phyloP scores from a whole-genome alignment of 768 basidiomycete genomes.

The Tubosaeta sp. region DNA sequence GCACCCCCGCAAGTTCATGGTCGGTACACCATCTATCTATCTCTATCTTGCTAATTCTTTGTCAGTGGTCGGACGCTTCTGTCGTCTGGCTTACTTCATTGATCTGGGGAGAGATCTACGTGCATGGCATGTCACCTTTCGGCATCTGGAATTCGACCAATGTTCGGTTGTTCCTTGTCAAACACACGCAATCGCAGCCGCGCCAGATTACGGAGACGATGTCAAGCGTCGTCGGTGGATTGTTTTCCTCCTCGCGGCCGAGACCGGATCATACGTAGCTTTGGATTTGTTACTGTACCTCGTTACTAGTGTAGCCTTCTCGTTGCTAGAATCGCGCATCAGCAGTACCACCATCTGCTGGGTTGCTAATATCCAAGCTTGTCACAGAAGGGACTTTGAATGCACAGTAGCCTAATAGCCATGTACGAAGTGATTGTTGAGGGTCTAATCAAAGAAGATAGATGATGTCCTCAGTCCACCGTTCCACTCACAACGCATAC shows the following conservation, averaged over 20 bases:
- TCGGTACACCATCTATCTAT: constrained; percentile 33
- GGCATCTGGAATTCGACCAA: constrained; percentile 90
- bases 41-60: neutral
- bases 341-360: no score
- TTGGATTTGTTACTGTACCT: neutral
- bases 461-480: no score
- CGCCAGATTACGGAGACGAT: constrained; percentile 76
- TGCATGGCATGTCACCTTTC: constrained; percentile 80
- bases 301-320: neutral
- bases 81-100: constrained; percentile 89
- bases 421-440: no score
- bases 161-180: constrained; percentile 87
- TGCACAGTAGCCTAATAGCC: no score
- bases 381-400: no score
- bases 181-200: constrained; percentile 68
- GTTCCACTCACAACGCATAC: no score
- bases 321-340: no score
- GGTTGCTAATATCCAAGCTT: no score
- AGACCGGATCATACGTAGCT: constrained; percentile 25
- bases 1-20: constrained; percentile 70
- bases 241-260: constrained; percentile 47
- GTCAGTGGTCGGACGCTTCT: constrained; percentile 89
- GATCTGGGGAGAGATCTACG: constrained; percentile 95
- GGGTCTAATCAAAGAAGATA: no score
- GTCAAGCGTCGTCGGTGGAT: constrained; percentile 75